Percentiles rank a stretch among this genome's conserved stretches.
Conservation (phyloP, 495 filamentous ascomycete genomes). For the Penicillium crystallinum region DNA sequence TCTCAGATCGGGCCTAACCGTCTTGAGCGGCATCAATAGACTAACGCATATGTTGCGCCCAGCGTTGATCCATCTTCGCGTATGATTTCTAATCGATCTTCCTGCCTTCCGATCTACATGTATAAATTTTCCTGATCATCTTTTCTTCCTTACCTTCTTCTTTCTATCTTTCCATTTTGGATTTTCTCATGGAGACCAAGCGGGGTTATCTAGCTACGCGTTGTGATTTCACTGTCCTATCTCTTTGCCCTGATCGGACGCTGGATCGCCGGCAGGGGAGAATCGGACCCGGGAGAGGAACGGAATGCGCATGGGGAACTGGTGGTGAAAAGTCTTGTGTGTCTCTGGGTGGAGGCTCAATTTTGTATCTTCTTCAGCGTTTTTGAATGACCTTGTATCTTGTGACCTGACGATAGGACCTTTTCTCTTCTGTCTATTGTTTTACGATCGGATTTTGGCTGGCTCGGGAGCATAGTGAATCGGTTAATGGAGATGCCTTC, state of each 20-base stretch:
- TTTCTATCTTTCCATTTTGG: constrained; percentile 16
- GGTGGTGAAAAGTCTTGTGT: constrained; percentile 10
- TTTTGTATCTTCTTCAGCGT: constrained; percentile 10
- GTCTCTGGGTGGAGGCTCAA: constrained; percentile 3
- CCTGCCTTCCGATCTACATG: constrained; percentile 34
- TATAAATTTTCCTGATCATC: constrained; percentile 30
- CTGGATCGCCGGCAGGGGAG: constrained; percentile 42
- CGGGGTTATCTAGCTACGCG: constrained; percentile 35
- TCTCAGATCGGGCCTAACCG: not conserved
- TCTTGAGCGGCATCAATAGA: not conserved
- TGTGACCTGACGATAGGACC: constrained; percentile 5
- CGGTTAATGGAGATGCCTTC: not conserved
- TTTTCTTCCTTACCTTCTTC: constrained; percentile 16
- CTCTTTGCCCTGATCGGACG: constrained; percentile 35
- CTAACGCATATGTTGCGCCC: not conserved
- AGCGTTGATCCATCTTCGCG: constrained; percentile 30
- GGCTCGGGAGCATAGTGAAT: constrained; percentile 2
- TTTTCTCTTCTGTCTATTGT: constrained; percentile 1
- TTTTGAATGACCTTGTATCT: constrained; percentile 10
- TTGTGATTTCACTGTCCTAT: constrained; percentile 22
- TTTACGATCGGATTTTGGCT: constrained; percentile 5
- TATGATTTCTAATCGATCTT: constrained; percentile 31
- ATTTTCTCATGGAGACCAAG: constrained; percentile 25
- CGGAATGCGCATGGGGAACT: not conserved
- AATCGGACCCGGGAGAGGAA: constrained; percentile 10